phyloP scores from a whole-genome alignment of 768 basidiomycete species.

The Imleria badia region DNA sequence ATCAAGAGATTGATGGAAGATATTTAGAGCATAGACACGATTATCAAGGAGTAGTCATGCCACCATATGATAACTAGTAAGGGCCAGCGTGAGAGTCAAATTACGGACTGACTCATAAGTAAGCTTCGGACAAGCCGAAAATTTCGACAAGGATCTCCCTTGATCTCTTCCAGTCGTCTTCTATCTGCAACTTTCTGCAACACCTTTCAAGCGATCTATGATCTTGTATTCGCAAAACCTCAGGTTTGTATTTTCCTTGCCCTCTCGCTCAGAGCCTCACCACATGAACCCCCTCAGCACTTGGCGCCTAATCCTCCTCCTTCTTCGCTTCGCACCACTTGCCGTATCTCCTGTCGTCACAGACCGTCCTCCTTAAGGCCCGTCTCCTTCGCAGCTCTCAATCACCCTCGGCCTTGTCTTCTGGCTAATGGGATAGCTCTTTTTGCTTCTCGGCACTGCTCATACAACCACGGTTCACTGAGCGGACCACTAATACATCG shows the following conservation, averaged over 20 bases:
- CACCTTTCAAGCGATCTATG: slow-evolving; percentile 48
- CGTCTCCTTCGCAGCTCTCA: slow-evolving; percentile 13
- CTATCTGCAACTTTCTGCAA: neutral
- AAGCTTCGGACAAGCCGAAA: neutral
- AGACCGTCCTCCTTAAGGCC: slow-evolving; percentile 76
- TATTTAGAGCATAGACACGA: slow-evolving; percentile 4
- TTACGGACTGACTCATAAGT: neutral
- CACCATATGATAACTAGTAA: too few species aligned
- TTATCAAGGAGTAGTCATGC: too few species aligned
- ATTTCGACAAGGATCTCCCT: slow-evolving; percentile 16
- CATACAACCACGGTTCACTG: slow-evolving; percentile 21
- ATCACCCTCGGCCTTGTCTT: neutral
- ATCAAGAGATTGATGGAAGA: slow-evolving; percentile 45
- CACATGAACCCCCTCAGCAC: slow-evolving; percentile 15
- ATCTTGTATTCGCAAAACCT: slow-evolving; percentile 41
- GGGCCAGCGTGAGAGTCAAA: too few species aligned
- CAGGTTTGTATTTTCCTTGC: slow-evolving; percentile 17
- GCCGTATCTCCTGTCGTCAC: slow-evolving; percentile 59
- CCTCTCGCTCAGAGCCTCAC: slow-evolving; percentile 1
- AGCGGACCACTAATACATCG: neutral
- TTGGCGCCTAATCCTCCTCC: slow-evolving; percentile 38
- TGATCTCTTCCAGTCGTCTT: slow-evolving; percentile 5
- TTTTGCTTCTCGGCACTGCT: slow-evolving; percentile 21
- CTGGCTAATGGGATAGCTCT: slow-evolving; percentile 45
- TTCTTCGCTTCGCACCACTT: slow-evolving; percentile 60